A percentile compares a stretch with the other conserved stretches of the same genome.
These are phyloP conservation scores for Nemania bipapillata DNA, from an alignment of 2,329 filamentous ascomycete species.

Conservation along the genomic window DNA sequence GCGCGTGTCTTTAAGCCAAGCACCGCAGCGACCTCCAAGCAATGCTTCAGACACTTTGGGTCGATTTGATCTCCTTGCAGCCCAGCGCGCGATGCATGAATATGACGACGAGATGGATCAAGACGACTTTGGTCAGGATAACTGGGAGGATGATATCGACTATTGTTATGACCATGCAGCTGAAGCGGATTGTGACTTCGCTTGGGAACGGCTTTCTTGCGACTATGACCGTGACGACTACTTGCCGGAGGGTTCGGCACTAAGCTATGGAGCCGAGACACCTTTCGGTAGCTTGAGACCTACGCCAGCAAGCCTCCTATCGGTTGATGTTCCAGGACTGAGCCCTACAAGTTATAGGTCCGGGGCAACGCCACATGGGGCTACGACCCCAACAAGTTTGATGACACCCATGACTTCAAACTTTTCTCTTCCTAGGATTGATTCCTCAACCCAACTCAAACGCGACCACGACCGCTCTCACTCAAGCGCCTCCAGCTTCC, in stretches of 20 bases:
- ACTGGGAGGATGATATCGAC: slow-evolving; percentile 76
- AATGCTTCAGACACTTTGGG: slow-evolving; percentile 66
- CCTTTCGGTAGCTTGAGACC: slow-evolving; percentile 29
- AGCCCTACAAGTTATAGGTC: slow-evolving; percentile 63
- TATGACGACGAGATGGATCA: slow-evolving; percentile 40
- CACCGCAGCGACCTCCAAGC: slow-evolving; percentile 55
- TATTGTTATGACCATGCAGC: slow-evolving; percentile 76
- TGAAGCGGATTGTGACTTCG: slow-evolving; percentile 73
- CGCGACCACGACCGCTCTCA: slow-evolving; percentile 54
- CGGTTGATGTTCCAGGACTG: slow-evolving; percentile 59
- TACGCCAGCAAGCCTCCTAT: slow-evolving; percentile 44
- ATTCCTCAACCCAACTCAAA: slow-evolving; percentile 51
- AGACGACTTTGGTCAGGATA: slow-evolving; percentile 55
- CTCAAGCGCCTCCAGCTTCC: slow-evolving; percentile 66
- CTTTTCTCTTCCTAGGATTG: slow-evolving; percentile 62
- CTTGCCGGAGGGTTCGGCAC: slow-evolving; percentile 31
- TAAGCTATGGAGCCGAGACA: slow-evolving; percentile 22
- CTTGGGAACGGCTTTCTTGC: slow-evolving; percentile 69
- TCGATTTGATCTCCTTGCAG: slow-evolving; percentile 55
- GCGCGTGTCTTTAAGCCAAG: slow-evolving; percentile 55
- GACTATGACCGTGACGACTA: slow-evolving; percentile 56
- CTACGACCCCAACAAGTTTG: slow-evolving; percentile 57
- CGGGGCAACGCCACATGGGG: slow-evolving; percentile 56
- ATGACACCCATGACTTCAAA: slow-evolving; percentile 57
- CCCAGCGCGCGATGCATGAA: slow-evolving; percentile 51